phyloP scores from a whole-genome alignment of 768 basidiomycete genomes.

The Tulasnella calospora region DNA sequence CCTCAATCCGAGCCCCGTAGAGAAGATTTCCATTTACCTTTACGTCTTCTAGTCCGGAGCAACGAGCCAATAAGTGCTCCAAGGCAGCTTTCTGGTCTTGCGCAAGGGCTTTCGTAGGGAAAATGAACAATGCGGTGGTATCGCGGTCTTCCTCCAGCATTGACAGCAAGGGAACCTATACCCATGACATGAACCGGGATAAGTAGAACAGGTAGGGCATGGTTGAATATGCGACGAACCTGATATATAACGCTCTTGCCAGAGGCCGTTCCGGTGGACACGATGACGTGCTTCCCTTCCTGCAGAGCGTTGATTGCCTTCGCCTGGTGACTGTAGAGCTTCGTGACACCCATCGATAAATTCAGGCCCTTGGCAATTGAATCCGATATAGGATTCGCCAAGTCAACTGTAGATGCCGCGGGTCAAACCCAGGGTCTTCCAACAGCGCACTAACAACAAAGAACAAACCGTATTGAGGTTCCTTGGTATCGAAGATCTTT shows the following conservation, averaged over 20 bases:
- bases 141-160: constrained; percentile 56
- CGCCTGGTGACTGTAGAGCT: constrained; percentile 67
- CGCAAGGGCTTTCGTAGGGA: constrained; percentile 88
- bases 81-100: constrained; percentile 78
- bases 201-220: neutral
- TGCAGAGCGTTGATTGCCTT: constrained; percentile 62
- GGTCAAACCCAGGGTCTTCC: neutral
- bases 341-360: constrained; percentile 54
- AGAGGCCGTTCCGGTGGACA: constrained; percentile 86
- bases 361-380: constrained; percentile 52
- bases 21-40: constrained; percentile 39
- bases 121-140: constrained; percentile 75
- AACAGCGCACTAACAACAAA: constrained; percentile 33
- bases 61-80: constrained; percentile 57
- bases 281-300: constrained; percentile 64
- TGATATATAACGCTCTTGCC: constrained; percentile 88
- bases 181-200: neutral
- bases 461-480: constrained; percentile 47
- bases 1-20: neutral
- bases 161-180: constrained; percentile 63
- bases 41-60: constrained; percentile 58
- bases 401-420: constrained; percentile 30
- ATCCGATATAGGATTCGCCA: constrained; percentile 56
- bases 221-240: constrained; percentile 37
- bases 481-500: constrained; percentile 51